phyloP scores from a whole-genome alignment of 139 green algal genomes.

The Klebsormidium nitens region DNA sequence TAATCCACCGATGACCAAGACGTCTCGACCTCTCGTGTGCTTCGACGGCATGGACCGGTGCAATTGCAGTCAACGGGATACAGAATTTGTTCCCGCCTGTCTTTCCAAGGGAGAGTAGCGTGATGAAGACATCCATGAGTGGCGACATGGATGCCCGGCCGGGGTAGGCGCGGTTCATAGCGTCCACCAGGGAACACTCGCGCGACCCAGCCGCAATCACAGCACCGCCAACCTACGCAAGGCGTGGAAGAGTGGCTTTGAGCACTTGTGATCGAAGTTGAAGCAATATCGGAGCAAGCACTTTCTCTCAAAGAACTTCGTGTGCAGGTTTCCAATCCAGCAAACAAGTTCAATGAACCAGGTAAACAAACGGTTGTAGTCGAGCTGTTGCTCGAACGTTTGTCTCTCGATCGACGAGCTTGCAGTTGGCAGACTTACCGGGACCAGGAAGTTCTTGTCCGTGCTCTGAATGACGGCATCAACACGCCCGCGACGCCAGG shows the following conservation, averaged over 20 bases:
- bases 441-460: slow-evolving; percentile 98
- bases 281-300: not conserved
- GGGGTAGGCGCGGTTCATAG: slow-evolving; percentile 52
- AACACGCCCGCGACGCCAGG: slow-evolving; percentile 65
- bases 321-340: no score
- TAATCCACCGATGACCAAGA: not conserved
- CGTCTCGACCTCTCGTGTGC: not conserved
- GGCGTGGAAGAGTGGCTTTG: not conserved
- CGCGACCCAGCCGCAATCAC: slow-evolving; percentile 46
- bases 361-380: not conserved
- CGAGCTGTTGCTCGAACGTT: not conserved
- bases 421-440: slow-evolving; percentile 70
- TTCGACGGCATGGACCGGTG: not conserved
- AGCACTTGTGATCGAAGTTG: not conserved
- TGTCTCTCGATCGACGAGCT: not conserved
- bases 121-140: slow-evolving; percentile 87
- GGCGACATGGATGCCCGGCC: slow-evolving; percentile 65
- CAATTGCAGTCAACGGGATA: not conserved
- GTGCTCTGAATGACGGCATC: slow-evolving; percentile 82
- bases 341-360: not conserved
- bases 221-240: slow-evolving; percentile 36
- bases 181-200: slow-evolving; percentile 49
- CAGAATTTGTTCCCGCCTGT: no score
- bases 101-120: slow-evolving; percentile 79
- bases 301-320: no score